Percentiles rank a stretch among this genome's conserved stretches.
Conservation (phyloP, 2,329 filamentous ascomycete genomes). For the Cordyceps tenuipes region DNA sequence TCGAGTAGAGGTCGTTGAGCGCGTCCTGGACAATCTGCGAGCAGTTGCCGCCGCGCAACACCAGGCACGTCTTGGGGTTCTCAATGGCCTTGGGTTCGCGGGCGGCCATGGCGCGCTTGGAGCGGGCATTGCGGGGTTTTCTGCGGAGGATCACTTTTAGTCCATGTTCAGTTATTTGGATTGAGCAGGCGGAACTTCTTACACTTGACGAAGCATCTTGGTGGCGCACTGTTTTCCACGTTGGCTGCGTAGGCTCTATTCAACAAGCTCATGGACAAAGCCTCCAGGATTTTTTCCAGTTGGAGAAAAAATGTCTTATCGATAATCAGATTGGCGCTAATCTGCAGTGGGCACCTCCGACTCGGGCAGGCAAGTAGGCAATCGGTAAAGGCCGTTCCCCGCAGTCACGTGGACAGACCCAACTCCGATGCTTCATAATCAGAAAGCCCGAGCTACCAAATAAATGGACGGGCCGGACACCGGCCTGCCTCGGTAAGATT, state of each 20-base stretch:
- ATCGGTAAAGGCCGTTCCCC: constrained; percentile 16
- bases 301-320: constrained; percentile 26
- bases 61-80: constrained; percentile 82
- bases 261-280: not conserved
- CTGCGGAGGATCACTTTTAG: constrained; percentile 23
- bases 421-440: constrained; percentile 5
- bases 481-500: constrained; percentile 17
- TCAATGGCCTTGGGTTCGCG: constrained; percentile 82
- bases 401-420: constrained; percentile 27
- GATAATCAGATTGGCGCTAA: constrained; percentile 21
- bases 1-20: constrained; percentile 72
- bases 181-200: constrained; percentile 15
- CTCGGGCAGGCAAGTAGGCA: constrained; percentile 7
- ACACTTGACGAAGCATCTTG: constrained; percentile 44
- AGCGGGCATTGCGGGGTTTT: constrained; percentile 67
- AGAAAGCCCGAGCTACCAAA: not conserved
- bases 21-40: constrained; percentile 77
- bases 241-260: constrained; percentile 11
- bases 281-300: not conserved
- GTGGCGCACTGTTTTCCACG: constrained; percentile 5
- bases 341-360: not conserved
- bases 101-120: constrained; percentile 89
- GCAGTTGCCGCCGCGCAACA: constrained; percentile 80
- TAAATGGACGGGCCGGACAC: constrained; percentile 8
- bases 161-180: not conserved